Percentiles rank a stretch among this genome's conserved stretches.
phyloP scores from a whole-genome alignment of 495 filamentous ascomycete species.

The Neurospora intermedia region DNA sequence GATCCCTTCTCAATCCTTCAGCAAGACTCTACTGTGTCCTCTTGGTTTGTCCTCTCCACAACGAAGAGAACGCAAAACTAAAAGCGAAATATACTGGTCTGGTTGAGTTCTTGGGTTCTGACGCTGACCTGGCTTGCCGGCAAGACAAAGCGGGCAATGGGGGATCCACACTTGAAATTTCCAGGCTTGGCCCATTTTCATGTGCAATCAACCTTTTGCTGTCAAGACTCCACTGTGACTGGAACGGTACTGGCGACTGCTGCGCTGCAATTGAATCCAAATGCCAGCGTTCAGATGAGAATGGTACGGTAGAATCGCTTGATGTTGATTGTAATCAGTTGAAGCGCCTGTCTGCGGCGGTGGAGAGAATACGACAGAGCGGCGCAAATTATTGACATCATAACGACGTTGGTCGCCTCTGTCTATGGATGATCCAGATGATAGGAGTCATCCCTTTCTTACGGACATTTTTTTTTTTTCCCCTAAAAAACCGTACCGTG shows the following conservation, averaged over 20 bases:
- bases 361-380: not conserved
- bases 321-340: not conserved
- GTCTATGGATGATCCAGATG: not conserved
- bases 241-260: not conserved
- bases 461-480: not conserved
- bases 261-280: not conserved
- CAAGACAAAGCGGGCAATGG: not conserved
- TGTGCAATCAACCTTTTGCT: not conserved
- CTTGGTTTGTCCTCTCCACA: not conserved
- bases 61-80: not conserved
- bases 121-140: not conserved
- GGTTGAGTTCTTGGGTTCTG: not conserved
- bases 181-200: not conserved
- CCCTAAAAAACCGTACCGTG: not conserved
- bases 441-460: not conserved
- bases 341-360: not conserved
- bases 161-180: not conserved
- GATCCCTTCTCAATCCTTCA: not conserved
- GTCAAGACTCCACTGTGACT: not conserved
- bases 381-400: not conserved
- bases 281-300: not conserved
- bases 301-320: not conserved
- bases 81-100: not conserved
- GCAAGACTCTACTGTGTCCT: not conserved
- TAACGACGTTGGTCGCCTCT: not conserved